Base-by-base conservation (phyloP, 78 protist species). In the Guillardia theta region DNA sequence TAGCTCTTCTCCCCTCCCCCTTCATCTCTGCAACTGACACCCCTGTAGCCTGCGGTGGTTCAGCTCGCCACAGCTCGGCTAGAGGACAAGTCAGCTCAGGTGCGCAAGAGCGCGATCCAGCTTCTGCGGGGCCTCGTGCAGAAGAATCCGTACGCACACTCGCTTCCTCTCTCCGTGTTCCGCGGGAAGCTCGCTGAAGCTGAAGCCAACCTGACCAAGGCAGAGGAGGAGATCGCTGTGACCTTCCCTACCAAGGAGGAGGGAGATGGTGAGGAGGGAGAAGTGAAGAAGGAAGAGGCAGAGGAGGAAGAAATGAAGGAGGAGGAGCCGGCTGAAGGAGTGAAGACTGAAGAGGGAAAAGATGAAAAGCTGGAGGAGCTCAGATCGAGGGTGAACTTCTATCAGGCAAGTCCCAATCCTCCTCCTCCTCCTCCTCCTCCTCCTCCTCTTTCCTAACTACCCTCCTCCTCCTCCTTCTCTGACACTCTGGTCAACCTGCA, bases 21-120 rank as follows among this genome's bases (percentile, higher is more conserved):
- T n/a, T n/a, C n/a, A n/a, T n/a, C n/a, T n/a, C n/a, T n/a, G n/a
- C n/a, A n/a, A n/a, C n/a, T n/a, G n/a, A n/a, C n/a, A n/a, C n/a
- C n/a, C 39, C 47, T 36, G 87, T 43, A 78, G 90, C 90, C 90
- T 6, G 43, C 92, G 19, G 92, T 87, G 36, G 92, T 47, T 36
- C 21, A 0, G 92, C 39, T 87, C 70, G 92, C 92, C 37, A 47
- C 92, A 1, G 64, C 4, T 50, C 53, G 92, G 9, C 92, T 87
- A 39, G 50, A 87, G 92, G 92, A 87, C 37, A 87, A 87, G 62
- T 21, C 37, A 1, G 92, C 64, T 19, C 53, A 46, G 64, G 88
- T 77, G 37, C 92, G 92, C 53, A 80, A 80, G 92, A 80, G 92
- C 92, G 92, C 92, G 54, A 45, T 80, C 54, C 92, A 80, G 92